Evolutionary conservation across 306 rosid species (phyloP).

Genomic region (Potentilla sterilis): DNA sequence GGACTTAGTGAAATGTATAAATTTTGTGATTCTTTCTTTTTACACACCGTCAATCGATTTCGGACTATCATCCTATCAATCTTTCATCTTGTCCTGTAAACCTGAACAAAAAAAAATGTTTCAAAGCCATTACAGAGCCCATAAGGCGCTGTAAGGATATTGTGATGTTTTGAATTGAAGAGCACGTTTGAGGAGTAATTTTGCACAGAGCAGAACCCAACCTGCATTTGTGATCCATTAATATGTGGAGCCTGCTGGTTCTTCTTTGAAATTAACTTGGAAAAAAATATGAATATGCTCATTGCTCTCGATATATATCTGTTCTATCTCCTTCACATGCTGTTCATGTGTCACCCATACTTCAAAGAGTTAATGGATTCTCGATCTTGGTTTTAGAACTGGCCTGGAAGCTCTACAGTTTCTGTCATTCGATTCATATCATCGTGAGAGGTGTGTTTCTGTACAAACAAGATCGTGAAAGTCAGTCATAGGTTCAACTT

Average conservation of each 20-base stretch:
- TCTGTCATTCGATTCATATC: background rate
- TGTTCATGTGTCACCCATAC: constrained; percentile 52
- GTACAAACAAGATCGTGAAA: background rate
- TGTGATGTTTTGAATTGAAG: constrained; percentile 3
- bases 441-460: background rate
- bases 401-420: background rate
- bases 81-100: no score
- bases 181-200: constrained; percentile 10
- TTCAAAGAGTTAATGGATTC: constrained; percentile 13
- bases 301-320: background rate
- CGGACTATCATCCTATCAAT: background rate
- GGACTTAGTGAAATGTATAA: background rate
- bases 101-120: no score
- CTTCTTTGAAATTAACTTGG: background rate
- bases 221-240: constrained; percentile 23
- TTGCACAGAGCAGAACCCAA: constrained; percentile 25
- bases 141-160: background rate
- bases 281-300: background rate
- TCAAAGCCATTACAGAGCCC: background rate
- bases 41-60: background rate
- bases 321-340: constrained; percentile 38
- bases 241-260: constrained; percentile 39
- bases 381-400: background rate
- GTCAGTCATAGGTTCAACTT: background rate
- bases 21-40: background rate